Base-by-base conservation (phyloP, 2,329 filamentous ascomycete genomes). In the Aspergillus hiratsukae region DNA sequence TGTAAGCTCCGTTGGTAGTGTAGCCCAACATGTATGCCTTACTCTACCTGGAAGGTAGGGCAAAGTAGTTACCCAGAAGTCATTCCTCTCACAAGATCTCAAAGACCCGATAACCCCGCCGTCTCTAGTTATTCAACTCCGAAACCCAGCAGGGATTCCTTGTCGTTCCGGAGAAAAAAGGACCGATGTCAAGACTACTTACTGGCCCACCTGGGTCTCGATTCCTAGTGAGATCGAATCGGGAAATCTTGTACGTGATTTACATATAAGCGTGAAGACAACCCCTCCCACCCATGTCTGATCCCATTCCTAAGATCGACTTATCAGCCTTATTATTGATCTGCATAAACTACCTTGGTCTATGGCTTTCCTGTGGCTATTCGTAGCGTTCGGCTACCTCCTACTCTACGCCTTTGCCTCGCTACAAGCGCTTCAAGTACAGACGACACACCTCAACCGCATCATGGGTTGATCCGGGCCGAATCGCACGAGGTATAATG, bases 371-470 rank as follows among this genome's bases (percentile, higher is more conserved):
- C 53, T 72, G 45, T 72, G 69, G 68, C 58, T 72, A 41, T 68
- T 72, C 54, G 67, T 72, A n/a, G 69, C 65, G 28, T 61, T 72
- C 43, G 68, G 69, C 19, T 72, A 72, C 56, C 55, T 72, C 51
- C 64, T 72, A 17, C 62, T 72, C 19, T 72, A 72, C 54, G 70
- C 69, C 23, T 72, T 72, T 53, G 70, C 70, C 21, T 57, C 60
- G 9, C 51, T 66, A 48, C 62, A 69, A 57, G 53, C 51, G 41
- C 61, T 62, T n/a, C 52, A 62, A 40, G 29, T 45, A 49, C 43
- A 55, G 35, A 37, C 31, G 41, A 3, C 62, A 49, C 41, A 55
- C 41, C 55, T 55, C 31, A 59, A 58, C 37, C 58, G 53, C 21
- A 65, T 69, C 54, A 56, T 53, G 41, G 57, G 57, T 37, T 69